A percentile compares a stretch with the other conserved stretches of the same genome.
These are phyloP conservation scores for Spironucleus salmonicida DNA, from an alignment of 208 protist genomes.

Conservation along the genomic window DNA sequence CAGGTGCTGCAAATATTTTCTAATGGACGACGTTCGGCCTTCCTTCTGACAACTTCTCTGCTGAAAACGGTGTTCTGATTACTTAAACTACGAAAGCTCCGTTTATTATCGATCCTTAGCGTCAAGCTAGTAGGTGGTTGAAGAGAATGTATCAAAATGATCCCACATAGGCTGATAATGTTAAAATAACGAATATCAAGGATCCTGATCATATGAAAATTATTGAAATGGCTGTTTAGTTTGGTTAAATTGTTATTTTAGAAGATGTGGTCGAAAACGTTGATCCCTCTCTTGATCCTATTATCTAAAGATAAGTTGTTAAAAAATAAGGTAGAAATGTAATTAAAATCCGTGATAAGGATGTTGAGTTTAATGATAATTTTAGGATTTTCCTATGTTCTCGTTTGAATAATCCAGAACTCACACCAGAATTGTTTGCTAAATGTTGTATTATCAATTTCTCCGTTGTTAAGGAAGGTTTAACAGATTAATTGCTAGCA, in stretches of 20 bases:
- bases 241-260: constrained; percentile 55
- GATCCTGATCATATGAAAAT: constrained; percentile 73
- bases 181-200: constrained; percentile 76
- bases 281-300: constrained; percentile 78
- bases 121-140: constrained; percentile 94
- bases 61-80: constrained; percentile 79
- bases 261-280: constrained; percentile 85
- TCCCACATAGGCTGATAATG: constrained; percentile 60
- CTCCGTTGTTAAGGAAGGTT: constrained; percentile 80
- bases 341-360: constrained; percentile 86
- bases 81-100: constrained; percentile 67
- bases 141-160: constrained; percentile 57
- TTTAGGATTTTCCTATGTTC: constrained; percentile 93
- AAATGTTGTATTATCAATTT: constrained; percentile 90
- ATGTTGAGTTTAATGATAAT: constrained; percentile 78
- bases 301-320: constrained; percentile 76
- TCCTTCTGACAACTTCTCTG: constrained; percentile 14
- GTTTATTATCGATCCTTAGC: constrained; percentile 93
- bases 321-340: constrained; percentile 64
- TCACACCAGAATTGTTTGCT: constrained; percentile 86
- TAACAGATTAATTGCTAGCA: constrained; percentile 91
- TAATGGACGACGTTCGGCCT: neutral
- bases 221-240: constrained; percentile 83
- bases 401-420: constrained; percentile 81
- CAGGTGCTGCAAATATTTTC: neutral